These are phyloP conservation scores for Penicillium sp. DNA, from an alignment of 2,329 filamentous ascomycete species.

Conservation along the genomic window DNA sequence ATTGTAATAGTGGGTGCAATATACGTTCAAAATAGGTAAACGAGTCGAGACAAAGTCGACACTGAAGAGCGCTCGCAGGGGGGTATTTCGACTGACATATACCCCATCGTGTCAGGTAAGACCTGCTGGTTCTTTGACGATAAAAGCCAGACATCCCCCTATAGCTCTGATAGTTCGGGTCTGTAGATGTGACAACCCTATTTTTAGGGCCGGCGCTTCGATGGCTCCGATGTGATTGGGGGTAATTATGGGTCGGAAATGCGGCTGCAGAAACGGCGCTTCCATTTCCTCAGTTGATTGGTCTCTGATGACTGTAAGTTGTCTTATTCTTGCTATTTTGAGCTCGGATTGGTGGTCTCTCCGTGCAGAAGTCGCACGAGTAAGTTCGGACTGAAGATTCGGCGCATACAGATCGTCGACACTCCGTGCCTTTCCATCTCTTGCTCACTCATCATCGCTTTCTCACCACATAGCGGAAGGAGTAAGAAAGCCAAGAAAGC, in stretches of 20 bases:
- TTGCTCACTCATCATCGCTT: not conserved
- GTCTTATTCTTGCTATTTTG: not conserved
- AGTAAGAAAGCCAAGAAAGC: not conserved
- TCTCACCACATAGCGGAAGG: not conserved
- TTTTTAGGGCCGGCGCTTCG: slow-evolving; percentile 31
- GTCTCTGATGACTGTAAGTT: not conserved
- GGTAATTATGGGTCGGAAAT: slow-evolving; percentile 12
- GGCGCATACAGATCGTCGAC: slow-evolving; percentile 7
- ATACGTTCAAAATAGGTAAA: not conserved
- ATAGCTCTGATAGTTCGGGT: not conserved
- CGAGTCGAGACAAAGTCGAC: not conserved
- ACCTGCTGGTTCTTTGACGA: slow-evolving; percentile 1
- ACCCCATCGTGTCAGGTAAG: slow-evolving; percentile 8
- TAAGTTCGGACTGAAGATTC: slow-evolving; percentile 7
- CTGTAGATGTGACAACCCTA: slow-evolving; percentile 20
- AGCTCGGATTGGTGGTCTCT: slow-evolving; percentile 10
- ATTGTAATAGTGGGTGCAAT: slow-evolving; percentile 17
- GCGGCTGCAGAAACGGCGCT: slow-evolving; percentile 20
- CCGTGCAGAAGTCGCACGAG: slow-evolving; percentile 15
- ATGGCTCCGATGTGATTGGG: slow-evolving; percentile 20
- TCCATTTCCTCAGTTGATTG: slow-evolving; percentile 14
- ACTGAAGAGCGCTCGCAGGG: slow-evolving; percentile 10
- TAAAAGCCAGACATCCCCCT: not conserved
- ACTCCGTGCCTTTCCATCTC: not conserved
- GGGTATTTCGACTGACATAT: slow-evolving; percentile 22